phyloP scores from a whole-genome alignment of 148 eudicot genomes.

The Heliosperma pusillum region DNA sequence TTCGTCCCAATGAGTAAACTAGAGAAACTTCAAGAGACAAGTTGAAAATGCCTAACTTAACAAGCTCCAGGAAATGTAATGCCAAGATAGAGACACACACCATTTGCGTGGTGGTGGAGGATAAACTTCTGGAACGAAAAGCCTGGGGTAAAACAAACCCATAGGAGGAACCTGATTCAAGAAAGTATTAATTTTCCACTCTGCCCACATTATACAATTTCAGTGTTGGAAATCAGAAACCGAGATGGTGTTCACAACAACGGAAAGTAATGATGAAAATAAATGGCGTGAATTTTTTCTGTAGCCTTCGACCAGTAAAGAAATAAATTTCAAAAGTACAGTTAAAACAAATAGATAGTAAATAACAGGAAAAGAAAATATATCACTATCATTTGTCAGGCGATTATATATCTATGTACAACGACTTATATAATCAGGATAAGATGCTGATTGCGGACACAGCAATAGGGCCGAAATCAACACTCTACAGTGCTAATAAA shows the following conservation, averaged over 20 bases:
- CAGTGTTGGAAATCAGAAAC: background rate
- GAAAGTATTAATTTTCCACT: conserved; percentile 13
- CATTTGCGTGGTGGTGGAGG: conserved; percentile 98
- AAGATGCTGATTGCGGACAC: background rate
- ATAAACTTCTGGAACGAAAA: conserved; percentile 92
- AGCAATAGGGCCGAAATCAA: background rate
- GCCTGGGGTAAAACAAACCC: conserved; percentile 93
- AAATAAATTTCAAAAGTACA: background rate
- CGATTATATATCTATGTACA: background rate
- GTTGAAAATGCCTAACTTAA: background rate
- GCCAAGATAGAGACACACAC: conserved; percentile 38
- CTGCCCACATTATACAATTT: background rate
- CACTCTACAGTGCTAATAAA: background rate
- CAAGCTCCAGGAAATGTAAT: conserved; percentile 11
- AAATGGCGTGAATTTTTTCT: background rate
- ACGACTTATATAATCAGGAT: background rate
- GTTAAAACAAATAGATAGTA: background rate
- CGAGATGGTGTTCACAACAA: background rate
- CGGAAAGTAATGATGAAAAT: conserved; percentile 3
- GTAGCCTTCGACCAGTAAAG: background rate
- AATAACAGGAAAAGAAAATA: background rate
- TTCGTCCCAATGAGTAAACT: conserved; percentile 1
- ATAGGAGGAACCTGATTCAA: conserved; percentile 86
- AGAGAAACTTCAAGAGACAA: conserved; percentile 7
- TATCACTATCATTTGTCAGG: background rate